Evolutionary conservation across 306 rosid species (phyloP).

Genomic region (Potentilla sterilis): DNA sequence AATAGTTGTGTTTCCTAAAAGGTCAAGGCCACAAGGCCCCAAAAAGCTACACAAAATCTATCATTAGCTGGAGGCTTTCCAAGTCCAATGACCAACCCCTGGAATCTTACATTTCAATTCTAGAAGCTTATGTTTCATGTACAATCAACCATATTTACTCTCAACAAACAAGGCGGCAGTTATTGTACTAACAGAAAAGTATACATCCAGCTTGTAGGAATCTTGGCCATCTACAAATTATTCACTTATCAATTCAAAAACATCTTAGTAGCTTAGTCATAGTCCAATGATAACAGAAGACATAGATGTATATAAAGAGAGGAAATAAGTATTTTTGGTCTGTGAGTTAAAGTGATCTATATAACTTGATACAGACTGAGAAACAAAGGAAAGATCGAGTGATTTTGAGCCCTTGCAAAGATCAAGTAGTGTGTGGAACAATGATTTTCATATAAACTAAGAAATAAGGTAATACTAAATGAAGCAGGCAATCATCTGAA

Average conservation of each 20-base stretch:
- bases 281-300: not conserved
- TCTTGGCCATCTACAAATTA: not conserved
- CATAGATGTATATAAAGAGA: not conserved
- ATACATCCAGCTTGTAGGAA: not conserved
- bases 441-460: not conserved
- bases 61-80: not conserved
- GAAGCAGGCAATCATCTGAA: not conserved
- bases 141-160: not conserved
- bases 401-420: not conserved
- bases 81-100: not conserved
- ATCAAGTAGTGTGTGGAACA: not conserved
- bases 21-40: not conserved
- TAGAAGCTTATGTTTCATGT: not conserved
- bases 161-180: not conserved
- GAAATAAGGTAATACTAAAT: not conserved
- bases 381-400: not conserved
- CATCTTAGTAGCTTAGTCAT: not conserved
- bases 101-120: not conserved
- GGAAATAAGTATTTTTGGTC: not conserved
- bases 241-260: not conserved
- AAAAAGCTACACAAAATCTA: not conserved
- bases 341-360: not conserved
- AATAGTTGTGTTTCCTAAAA: not conserved
- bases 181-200: not conserved
- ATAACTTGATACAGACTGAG: not conserved